phyloP scores from a whole-genome alignment of 2,329 filamentous ascomycete species.

The Amphichorda felina region DNA sequence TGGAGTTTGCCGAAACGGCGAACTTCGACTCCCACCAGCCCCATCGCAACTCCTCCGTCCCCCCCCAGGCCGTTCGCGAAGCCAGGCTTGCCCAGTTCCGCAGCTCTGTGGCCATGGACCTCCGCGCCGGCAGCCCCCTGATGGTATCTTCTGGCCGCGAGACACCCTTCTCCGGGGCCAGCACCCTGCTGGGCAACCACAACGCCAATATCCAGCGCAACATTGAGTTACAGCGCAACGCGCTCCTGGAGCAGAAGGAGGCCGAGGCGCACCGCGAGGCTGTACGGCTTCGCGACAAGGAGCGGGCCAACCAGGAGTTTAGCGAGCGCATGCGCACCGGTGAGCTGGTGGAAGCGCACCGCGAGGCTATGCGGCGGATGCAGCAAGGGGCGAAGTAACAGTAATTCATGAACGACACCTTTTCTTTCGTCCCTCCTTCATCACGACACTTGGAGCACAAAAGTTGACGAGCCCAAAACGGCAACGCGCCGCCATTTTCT shows the following conservation, averaged over 20 bases:
- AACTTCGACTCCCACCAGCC: constrained; percentile 44
- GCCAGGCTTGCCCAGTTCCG: constrained; percentile 56
- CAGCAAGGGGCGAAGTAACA: constrained; percentile 37
- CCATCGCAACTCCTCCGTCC: constrained; percentile 29
- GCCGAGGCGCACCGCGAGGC: constrained; percentile 49
- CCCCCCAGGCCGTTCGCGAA: constrained; percentile 34
- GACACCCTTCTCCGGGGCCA: constrained; percentile 21
- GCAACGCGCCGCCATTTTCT: constrained; percentile 5
- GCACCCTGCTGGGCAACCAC: constrained; percentile 21
- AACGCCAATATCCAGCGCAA: constrained; percentile 30
- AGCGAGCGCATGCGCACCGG: constrained; percentile 68
- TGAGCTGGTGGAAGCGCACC: constrained; percentile 64
- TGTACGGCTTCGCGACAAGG: constrained; percentile 42
- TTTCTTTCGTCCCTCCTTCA: neutral
- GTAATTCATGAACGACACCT: constrained; percentile 5
- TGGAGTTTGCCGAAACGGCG: neutral
- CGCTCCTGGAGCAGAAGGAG: constrained; percentile 50
- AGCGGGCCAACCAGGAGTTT: constrained; percentile 49
- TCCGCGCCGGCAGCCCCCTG: constrained; percentile 30
- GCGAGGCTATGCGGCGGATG: constrained; percentile 70
- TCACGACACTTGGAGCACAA: too few relatives aligned
- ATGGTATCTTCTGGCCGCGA: constrained; percentile 21
- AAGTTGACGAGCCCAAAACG: constrained; percentile 1
- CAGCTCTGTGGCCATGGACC: constrained; percentile 49
- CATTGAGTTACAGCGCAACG: constrained; percentile 41